Evolutionary conservation across 2,329 filamentous ascomycete genomes (phyloP).

Genomic region (Lasiodiplodia hormozganensis): DNA sequence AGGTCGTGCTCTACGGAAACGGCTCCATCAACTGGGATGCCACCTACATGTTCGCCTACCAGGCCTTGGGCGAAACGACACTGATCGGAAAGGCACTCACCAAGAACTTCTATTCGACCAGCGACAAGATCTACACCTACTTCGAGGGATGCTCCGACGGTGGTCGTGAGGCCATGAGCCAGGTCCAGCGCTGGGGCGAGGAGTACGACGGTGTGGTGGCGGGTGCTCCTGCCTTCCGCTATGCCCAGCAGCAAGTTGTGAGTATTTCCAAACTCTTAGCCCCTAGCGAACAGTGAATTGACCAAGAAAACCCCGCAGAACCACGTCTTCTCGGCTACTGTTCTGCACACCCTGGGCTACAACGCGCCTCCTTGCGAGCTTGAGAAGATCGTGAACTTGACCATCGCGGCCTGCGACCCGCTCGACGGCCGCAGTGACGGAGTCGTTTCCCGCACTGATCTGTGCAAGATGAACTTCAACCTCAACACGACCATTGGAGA

Average conservation of each 20-base stretch:
- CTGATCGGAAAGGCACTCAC: conserved; percentile 55
- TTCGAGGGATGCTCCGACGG: conserved; percentile 64
- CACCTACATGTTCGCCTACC: conserved; percentile 59
- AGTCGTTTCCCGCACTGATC: conserved; percentile 58
- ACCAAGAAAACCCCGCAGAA: conserved; percentile 32
- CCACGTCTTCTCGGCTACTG: conserved; percentile 49
- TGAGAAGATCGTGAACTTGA: conserved; percentile 60
- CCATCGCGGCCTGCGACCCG: conserved; percentile 62
- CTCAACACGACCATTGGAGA: conserved; percentile 55
- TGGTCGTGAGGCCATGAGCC: conserved; percentile 57
- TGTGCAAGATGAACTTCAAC: conserved; percentile 57
- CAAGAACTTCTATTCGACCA: conserved; percentile 46
- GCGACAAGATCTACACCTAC: conserved; percentile 53
- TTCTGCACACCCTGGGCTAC: conserved; percentile 51
- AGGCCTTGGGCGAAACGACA: conserved; percentile 60
- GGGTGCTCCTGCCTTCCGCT: conserved; percentile 57
- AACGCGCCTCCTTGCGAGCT: conserved; percentile 56
- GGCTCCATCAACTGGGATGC: conserved; percentile 60
- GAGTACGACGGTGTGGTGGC: conserved; percentile 56
- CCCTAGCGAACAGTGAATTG: neutral
- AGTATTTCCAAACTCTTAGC: neutral
- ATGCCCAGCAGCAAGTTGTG: conserved; percentile 53
- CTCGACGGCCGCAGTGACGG: conserved; percentile 63
- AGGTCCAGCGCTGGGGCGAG: conserved; percentile 59
- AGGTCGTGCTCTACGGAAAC: conserved; percentile 47